A percentile compares a stretch with the other conserved stretches of the same genome.
Evolutionary conservation across 2,329 filamentous ascomycete species (phyloP).

Genomic region (Aspergillus proliferans): DNA sequence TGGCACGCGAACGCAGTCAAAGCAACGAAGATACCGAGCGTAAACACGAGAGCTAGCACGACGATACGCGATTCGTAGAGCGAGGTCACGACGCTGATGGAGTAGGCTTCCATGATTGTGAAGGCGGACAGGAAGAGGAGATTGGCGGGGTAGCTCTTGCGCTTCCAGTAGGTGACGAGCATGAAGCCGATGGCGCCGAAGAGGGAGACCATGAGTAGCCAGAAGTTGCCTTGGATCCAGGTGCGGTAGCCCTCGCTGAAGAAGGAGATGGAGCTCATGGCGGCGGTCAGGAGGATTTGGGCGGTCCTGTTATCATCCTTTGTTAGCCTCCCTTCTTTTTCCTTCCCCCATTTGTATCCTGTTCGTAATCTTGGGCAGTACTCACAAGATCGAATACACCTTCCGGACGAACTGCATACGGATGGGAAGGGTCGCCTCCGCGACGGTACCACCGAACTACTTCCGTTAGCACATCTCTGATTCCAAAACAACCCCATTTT

Average conservation of each 20-base stretch:
- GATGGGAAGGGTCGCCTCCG: constrained; percentile 90
- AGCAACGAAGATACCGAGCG: constrained; percentile 59
- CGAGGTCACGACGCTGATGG: constrained; percentile 83
- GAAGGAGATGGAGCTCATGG: constrained; percentile 78
- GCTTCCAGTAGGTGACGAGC: constrained; percentile 88
- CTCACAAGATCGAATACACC: constrained; percentile 88
- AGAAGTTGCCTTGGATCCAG: constrained; percentile 82
- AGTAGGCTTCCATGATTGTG: constrained; percentile 88
- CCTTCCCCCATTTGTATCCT: neutral
- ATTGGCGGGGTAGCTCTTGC: constrained; percentile 91
- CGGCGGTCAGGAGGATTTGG: constrained; percentile 78
- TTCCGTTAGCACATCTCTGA: constrained; percentile 6
- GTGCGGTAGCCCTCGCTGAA: constrained; percentile 68
- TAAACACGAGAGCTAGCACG: constrained; percentile 82
- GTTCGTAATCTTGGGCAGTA: constrained; percentile 3
- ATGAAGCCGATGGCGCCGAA: constrained; percentile 79
- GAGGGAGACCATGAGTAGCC: constrained; percentile 80
- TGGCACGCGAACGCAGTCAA: constrained; percentile 84
- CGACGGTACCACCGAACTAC: constrained; percentile 84
- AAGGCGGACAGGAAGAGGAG: constrained; percentile 86
- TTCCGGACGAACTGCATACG: constrained; percentile 96
- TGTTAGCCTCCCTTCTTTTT: constrained; percentile 1
- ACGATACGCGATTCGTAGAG: constrained; percentile 82
- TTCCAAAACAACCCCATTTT: constrained; percentile 4
- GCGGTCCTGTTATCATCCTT: constrained; percentile 54